Evolutionary conservation across 1,284 basidiomycete species (phyloP).

Genomic region (Exobasidium rhododendri): DNA sequence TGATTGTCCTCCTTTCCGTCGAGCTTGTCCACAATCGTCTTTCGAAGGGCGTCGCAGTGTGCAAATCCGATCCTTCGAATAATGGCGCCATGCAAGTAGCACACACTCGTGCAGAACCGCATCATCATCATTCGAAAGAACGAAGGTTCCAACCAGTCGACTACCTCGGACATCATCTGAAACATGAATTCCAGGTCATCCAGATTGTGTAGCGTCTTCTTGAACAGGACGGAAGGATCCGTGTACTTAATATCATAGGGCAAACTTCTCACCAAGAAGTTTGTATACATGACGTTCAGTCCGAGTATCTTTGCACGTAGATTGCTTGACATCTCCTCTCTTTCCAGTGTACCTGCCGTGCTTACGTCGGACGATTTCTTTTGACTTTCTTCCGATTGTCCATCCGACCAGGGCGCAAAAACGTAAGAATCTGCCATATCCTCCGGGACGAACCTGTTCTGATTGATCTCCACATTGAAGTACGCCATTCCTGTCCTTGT

Average conservation of each 20-base stretch:
- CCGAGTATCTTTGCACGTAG: background rate
- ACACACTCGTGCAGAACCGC: constrained; percentile 3
- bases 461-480: constrained; percentile 2
- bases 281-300: constrained; percentile 5
- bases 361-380: background rate
- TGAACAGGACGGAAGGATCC: background rate
- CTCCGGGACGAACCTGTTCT: background rate
- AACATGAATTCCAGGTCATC: constrained; percentile 7
- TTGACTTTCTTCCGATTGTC: background rate
- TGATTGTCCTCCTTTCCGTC: background rate
- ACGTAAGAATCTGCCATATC: background rate
- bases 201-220: background rate
- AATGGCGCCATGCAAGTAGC: background rate
- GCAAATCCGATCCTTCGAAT: background rate
- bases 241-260: constrained; percentile 2
- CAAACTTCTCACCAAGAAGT: background rate
- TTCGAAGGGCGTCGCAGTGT: background rate
- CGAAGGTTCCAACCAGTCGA: background rate
- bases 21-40: background rate
- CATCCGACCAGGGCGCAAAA: constrained; percentile 5
- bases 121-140: constrained; percentile 1
- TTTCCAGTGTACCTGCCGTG: background rate
- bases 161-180: background rate
- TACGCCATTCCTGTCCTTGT: constrained; percentile 2
- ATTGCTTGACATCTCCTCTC: background rate